A percentile compares a stretch with the other conserved stretches of the same genome.
Evolutionary conservation across 2,329 filamentous ascomycete genomes (phyloP).

Genomic region (Leptographium lundbergii): DNA sequence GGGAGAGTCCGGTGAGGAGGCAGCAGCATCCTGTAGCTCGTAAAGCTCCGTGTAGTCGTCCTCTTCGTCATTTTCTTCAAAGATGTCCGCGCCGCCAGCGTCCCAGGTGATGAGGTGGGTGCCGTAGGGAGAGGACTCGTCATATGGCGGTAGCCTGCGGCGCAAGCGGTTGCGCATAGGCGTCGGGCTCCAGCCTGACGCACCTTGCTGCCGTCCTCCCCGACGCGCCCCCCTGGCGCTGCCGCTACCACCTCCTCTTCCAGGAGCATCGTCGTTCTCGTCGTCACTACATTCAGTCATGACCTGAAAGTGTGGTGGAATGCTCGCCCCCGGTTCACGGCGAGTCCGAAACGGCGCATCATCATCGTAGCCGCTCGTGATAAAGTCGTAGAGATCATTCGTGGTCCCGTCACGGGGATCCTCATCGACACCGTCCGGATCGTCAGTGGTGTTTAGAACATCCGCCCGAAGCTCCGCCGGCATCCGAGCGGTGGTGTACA

Average conservation of each 20-base stretch:
- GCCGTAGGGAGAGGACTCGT: conserved; percentile 1
- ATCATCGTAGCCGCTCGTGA: conserved; percentile 29
- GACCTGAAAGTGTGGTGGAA: conserved; percentile 32
- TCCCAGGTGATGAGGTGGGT: conserved; percentile 3
- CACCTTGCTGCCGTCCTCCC: not conserved
- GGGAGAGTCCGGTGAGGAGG: conserved; percentile 4
- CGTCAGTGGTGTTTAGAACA: conserved; percentile 18
- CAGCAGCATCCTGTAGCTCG: conserved; percentile 1
- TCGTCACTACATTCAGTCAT: conserved; percentile 50
- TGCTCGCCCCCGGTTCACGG: conserved; percentile 26
- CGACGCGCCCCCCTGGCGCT: not conserved
- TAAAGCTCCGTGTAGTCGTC: conserved; percentile 8
- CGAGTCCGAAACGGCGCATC: conserved; percentile 34
- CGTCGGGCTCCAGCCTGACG: conserved; percentile 7
- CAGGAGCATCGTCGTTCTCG: conserved; percentile 28
- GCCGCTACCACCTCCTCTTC: not conserved
- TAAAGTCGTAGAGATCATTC: conserved; percentile 26
- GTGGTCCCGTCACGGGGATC: not conserved
- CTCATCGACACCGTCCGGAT: conserved; percentile 18
- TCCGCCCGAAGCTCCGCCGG: not conserved
- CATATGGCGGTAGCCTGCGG: not conserved
- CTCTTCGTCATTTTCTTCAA: conserved; percentile 3
- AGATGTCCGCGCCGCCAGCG: conserved; percentile 10
- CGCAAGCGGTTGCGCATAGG: conserved; percentile 3
- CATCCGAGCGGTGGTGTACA: not conserved